Base-by-base conservation (phyloP, 805 yeast species). In the Danielia oregonensis region DNA sequence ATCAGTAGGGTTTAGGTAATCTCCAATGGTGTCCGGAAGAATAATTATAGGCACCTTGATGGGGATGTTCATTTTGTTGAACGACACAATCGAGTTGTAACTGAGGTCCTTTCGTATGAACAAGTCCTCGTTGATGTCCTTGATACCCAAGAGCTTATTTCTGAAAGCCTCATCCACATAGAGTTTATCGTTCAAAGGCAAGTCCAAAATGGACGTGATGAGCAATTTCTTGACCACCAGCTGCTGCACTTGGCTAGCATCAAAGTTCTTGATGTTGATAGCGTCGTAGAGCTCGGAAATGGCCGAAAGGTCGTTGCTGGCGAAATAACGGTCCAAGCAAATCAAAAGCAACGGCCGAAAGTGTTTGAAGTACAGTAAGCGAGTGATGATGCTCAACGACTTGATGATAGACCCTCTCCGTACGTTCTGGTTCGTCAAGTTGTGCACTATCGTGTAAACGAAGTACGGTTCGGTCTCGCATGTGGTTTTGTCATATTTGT, bases 381-480 rank as follows among this genome's bases (percentile, higher is more conserved):
- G 61, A 2, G 87, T 78, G 1, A 81, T 70, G 7, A 82, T 57
- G 5, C 82, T 74, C 36, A 82, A 60, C 2, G 85, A 64, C 48
- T 74, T 76, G 37, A 82, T 78, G 12, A 61, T 59, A 2, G 79
- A 74, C 1, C 88, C 88, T 47, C 89, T 63, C 34, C 65, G 65
- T 34, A 70, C 70, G 6, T 49, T 35, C 25, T 66, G 68, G 37
- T 62, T 64, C 33, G 68, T 59, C 17, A 78, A 63, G 39, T 74
- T 75, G 34, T 49, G 54, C 23, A 78, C 82, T 3, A 78, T 65
- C 24, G 78, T 79, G 33, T 78, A 63, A 37, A 80, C 71, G 45
- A 66, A 81, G 42, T 77, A 61, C 5, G 77, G 70, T 11, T 69
- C 63, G 4, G 46, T 37, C 32, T 61, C 68, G 41, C 74, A 54